Conservation (phyloP, 2,329 filamentous ascomycete genomes). For the Arthrobotrys entomopaga region DNA sequence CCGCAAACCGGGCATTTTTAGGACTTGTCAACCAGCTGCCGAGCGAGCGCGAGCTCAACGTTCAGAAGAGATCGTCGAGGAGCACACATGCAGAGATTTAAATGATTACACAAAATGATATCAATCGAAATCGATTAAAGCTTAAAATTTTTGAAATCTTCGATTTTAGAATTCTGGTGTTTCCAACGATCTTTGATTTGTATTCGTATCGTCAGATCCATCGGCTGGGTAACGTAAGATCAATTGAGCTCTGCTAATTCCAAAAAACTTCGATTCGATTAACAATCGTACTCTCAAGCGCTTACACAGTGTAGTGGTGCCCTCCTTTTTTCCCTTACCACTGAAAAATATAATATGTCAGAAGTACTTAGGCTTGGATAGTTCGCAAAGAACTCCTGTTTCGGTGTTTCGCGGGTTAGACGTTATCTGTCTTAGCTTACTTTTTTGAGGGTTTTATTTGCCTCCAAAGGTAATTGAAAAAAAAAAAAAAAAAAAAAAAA, state of each 20-base stretch:
- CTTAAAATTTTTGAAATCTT: conserved; percentile 5
- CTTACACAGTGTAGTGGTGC: too few species aligned
- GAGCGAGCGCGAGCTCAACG: neutral
- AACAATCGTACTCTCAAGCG: too few species aligned
- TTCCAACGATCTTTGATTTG: conserved; percentile 1
- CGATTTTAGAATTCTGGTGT: neutral
- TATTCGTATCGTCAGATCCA: conserved; percentile 4
- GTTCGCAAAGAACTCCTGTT: conserved; percentile 1
- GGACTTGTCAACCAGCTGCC: neutral
- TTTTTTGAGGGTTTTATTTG: neutral
- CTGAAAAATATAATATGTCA: too few species aligned
- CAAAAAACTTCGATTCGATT: too few species aligned
- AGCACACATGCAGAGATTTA: too few species aligned
- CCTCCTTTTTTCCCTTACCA: too few species aligned
- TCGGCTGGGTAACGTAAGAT: neutral
- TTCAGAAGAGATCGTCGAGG: too few species aligned
- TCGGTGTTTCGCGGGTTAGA: neutral
- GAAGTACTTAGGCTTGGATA: neutral
- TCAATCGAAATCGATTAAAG: neutral
- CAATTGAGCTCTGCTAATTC: too few species aligned
- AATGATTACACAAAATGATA: too few species aligned
- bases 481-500: neutral
- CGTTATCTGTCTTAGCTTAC: conserved; percentile 3
- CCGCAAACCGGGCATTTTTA: conserved; percentile 4
- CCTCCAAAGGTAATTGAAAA: neutral